Base-by-base conservation (phyloP, 2,329 filamentous ascomycete genomes). In the Penicillium sp. region DNA sequence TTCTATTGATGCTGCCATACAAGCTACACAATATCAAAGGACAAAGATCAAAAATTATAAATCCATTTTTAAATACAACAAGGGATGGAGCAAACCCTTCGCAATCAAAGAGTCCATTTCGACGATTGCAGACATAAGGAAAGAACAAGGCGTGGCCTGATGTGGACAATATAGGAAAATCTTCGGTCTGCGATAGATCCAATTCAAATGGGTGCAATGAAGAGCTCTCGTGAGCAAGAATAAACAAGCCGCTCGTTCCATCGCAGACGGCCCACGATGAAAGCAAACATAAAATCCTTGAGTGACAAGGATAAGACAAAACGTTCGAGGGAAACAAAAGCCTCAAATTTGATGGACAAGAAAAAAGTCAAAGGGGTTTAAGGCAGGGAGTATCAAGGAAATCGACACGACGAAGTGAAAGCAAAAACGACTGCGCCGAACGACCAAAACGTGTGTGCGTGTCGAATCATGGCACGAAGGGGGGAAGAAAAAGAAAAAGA, bases 71-170 rank as follows among this genome's bases (percentile, higher is more conserved):
- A 41, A 38, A 35, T 45, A 45, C 33, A 44, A 22, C 35, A 45
- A 37, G 35, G 44, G 39, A 29, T 37, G 44, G 41, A 47, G 30
- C 13, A 12, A 38, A 42, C 37, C 35, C 34, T 13, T 25, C 20
- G 34, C 30, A 44, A 39, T 47, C 34, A 35, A 43, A 39, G 42
- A 38, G 48, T 48, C 50, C 44, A 43, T 35, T 45, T 48, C 42
- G 40, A 47, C 43, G 50, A 50, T 39, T 52, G 51, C 50, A 47
- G 49, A 59, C 52, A 57, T 48, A 56, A 38, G 48, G 50, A 52
- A 49, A 52, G 35, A 46, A 35, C 35, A 41, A 37, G 41, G 45
- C 25, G 30, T 42, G 39, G 31, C 41, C 42, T 25, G 39, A 31
- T 28, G 31, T 27, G 16, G 34, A 40, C 36, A 45, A 20, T 28